Percentiles rank a stretch among this genome's conserved stretches.
Evolutionary conservation across 495 filamentous ascomycete species (phyloP).

Genomic region (Penicillium soppii): DNA sequence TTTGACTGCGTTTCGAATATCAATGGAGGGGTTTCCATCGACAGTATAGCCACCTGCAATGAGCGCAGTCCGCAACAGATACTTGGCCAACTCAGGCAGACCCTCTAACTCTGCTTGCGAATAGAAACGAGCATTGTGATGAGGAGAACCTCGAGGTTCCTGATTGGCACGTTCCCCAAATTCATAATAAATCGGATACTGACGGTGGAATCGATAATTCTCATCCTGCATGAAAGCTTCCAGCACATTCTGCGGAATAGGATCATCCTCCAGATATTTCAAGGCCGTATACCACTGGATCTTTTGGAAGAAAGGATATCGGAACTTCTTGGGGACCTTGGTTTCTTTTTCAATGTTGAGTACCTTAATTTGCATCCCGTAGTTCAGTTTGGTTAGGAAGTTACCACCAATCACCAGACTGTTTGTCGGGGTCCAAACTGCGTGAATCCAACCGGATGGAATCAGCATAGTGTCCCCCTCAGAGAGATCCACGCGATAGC

Average conservation of each 20-base stretch:
- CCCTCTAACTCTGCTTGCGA: slow-evolving; percentile 69
- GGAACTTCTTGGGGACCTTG: slow-evolving; percentile 66
- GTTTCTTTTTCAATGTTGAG: slow-evolving; percentile 72
- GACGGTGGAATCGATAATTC: slow-evolving; percentile 50
- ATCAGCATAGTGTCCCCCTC: slow-evolving; percentile 79
- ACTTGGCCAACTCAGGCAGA: slow-evolving; percentile 60
- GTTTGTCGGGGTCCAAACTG: slow-evolving; percentile 76
- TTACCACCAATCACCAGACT: slow-evolving; percentile 78
- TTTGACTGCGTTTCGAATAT: slow-evolving; percentile 57
- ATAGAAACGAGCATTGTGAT: slow-evolving; percentile 64
- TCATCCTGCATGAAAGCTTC: slow-evolving; percentile 57
- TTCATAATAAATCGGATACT: slow-evolving; percentile 57
- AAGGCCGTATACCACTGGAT: slow-evolving; percentile 72
- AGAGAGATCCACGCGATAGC: slow-evolving; percentile 68
- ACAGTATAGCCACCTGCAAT: slow-evolving; percentile 62
- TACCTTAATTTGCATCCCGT: slow-evolving; percentile 69
- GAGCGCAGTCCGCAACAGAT: slow-evolving; percentile 66
- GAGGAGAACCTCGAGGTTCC: slow-evolving; percentile 40
- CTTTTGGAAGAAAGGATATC: slow-evolving; percentile 74
- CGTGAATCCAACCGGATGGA: slow-evolving; percentile 79
- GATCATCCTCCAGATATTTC: slow-evolving; percentile 65
- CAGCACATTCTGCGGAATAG: slow-evolving; percentile 58
- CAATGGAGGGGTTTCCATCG: slow-evolving; percentile 58
- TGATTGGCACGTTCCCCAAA: slow-evolving; percentile 54
- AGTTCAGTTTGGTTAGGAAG: slow-evolving; percentile 69